Conservation (phyloP, 106 monocot species). For the Dendrobium huoshanense region DNA sequence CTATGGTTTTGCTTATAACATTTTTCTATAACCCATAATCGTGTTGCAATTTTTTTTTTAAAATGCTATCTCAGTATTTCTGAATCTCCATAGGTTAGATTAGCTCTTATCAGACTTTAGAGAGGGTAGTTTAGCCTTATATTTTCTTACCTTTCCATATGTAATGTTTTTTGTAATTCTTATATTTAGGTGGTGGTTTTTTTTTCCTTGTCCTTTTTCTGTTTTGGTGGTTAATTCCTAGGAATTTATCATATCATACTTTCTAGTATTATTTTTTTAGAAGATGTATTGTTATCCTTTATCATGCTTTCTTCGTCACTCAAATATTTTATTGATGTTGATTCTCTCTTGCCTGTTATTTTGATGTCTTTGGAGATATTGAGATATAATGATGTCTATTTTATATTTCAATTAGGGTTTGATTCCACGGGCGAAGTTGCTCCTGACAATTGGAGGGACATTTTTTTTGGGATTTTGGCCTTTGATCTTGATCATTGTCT, state of each 20-base stretch:
- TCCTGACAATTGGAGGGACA: conserved; percentile 71
- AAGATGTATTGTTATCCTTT: background rate
- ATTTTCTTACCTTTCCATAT: background rate
- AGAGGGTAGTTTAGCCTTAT: background rate
- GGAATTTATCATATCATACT: background rate
- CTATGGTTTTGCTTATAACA: background rate
- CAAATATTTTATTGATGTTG: background rate
- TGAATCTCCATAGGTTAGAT: background rate
- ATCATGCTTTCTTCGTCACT: background rate
- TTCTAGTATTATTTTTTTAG: background rate
- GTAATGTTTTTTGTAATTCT: background rate
- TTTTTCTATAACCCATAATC: background rate
- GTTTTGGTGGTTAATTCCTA: background rate
- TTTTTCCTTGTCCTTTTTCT: background rate
- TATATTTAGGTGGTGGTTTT: background rate
- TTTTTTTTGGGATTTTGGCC: conserved; percentile 90
- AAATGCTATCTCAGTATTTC: background rate
- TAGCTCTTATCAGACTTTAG: background rate
- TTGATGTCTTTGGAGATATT: background rate
- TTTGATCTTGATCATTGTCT: conserved; percentile 52
- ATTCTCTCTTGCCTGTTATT: background rate
- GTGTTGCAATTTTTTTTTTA: background rate
- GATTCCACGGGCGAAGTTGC: conserved; percentile 80
- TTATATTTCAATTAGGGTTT: conserved; percentile 46
- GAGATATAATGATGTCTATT: background rate